Base-by-base conservation (phyloP, 2,329 filamentous ascomycete species). In the Stagonosporopsis chrysanthemi region DNA sequence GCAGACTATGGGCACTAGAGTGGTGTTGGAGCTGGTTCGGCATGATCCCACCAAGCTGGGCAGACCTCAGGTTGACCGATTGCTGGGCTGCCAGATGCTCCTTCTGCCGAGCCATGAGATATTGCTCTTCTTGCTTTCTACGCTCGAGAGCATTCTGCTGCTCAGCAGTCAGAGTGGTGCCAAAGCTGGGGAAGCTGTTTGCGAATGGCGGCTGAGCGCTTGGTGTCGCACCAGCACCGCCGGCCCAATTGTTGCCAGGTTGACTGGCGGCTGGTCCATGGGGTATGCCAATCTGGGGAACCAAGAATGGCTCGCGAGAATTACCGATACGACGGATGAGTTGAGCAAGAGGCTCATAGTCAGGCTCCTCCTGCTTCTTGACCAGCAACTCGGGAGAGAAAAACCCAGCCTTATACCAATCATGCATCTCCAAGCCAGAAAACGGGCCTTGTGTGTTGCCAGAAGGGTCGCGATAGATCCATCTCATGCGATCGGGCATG, bases 321-420 rank as follows among this genome's bases (percentile, higher is more conserved):
- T 99, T 99, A 2, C 95, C 95, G 67, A 99, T 99, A 31, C 94
- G 89, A 40, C 95, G 85, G 62, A 99, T 97, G 23, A 99, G 86
- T 76, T 98, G 93, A 2, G 94, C 95, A 9, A 99, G 81, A 12
- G 94, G 95, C 76, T 99, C 95, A 69, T 97, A 99, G 46, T 99
- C 94, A 0, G 84, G 82, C 70, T 99, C 95, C 74, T 99, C 95
- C 5, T 94, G 83, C 75, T 97, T 97, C 80, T 96, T 97, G 29
- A 99, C 95, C 40, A 96, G 87, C 19, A 99, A 83, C 68, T 99
- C 94, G 0, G 94, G 89, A 0, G 92, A 96, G 78, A 99, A 99
- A 80, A 98, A 99, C 42, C 94, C 93, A 35, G 93, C 94, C 76
- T 98, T 98, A 79, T 98, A 99, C 95, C 95, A 99, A 69, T 99